Percentiles rank a stretch among this genome's conserved stretches.
Conservation (phyloP, 1,139 yeast genomes). For the Lodderomyces metapsilosis region DNA sequence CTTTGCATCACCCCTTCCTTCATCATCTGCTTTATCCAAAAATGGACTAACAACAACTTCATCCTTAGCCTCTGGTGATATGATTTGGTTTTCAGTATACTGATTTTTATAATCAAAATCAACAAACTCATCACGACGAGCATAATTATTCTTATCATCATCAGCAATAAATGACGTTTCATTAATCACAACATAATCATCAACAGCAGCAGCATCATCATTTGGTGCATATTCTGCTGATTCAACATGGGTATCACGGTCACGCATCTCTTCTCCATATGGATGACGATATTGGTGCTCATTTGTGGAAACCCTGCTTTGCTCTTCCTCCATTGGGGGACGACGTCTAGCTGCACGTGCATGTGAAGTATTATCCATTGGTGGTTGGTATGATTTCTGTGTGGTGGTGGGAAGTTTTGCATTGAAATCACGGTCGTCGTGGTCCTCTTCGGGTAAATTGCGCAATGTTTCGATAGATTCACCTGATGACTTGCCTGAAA, state of each 20-base stretch:
- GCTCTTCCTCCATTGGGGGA: conserved; percentile 9
- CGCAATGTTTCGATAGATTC: conserved; percentile 15
- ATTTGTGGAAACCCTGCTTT: neutral
- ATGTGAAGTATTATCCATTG: conserved; percentile 30
- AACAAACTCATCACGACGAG: conserved; percentile 19
- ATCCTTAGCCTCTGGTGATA: conserved; percentile 14
- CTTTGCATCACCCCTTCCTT: neutral
- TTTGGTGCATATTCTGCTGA: neutral
- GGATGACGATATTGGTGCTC: conserved; percentile 1
- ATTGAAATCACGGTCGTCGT: conserved; percentile 20
- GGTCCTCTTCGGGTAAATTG: conserved; percentile 26
- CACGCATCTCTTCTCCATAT: conserved; percentile 7
- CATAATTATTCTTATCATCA: too few species aligned
- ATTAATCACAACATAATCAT: neutral
- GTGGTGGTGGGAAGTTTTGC: conserved; percentile 37
- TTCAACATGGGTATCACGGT: conserved; percentile 7
- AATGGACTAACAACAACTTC: conserved; percentile 9
- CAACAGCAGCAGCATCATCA: too few species aligned
- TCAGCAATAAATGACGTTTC: neutral
- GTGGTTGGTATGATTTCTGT: conserved; percentile 32
- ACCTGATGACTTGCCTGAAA: conserved; percentile 8
- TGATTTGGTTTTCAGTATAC: conserved; percentile 17
- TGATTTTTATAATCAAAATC: conserved; percentile 34
- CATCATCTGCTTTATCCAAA: conserved; percentile 8
- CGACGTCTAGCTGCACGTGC: conserved; percentile 10